Base-by-base conservation (phyloP, 2,329 filamentous ascomycete genomes). In the Dactylellina sp. region DNA sequence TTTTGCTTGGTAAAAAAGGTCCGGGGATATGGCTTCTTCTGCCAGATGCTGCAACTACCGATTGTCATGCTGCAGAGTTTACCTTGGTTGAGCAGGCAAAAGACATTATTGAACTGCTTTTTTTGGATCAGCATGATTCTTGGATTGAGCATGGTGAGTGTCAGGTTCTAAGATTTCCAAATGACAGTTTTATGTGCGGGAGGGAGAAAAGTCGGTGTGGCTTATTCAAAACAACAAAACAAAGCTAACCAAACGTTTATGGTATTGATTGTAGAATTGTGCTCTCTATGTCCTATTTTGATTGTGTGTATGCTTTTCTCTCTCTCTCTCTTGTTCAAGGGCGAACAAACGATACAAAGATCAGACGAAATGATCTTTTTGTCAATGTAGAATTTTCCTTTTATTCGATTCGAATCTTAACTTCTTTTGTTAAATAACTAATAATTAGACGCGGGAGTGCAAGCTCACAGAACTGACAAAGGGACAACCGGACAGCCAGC, bases 1-100 rank as follows among this genome's bases (percentile, higher is more conserved):
- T 93, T 91, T 6, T 98, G 94, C 81, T 98, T 99, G 80, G 97
- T 93, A 24, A 94, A 97, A 84, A 98, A 99, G 83, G 85, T 98
- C 49, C 85, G 95, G 39, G 95, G 95, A 11, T 99, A 98, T 80
- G 95, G 94, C 7, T 96, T 97, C 80, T 79, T 96, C 18, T 91
- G 92, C 75, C 95, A 97, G 88, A 98, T 99, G 95, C 83, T 96
- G 75, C 95, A 99, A 84, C 86, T 98, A 77, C 95, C 95, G 0
- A 95, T 98, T 77, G 91, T 98, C n/a, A 88, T 93, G 81, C 83
- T 98, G 28, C 95, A 98, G 83, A 87, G 91, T 75, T 93, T 91
- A 2, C 87, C 85, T 74, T 92, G 88, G 84, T 88, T 98, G 39
- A 86, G 89, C 62, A 89, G 89, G 18, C 87, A 88, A 77, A 88